phyloP scores from a whole-genome alignment of 208 protist genomes.

The Trypanosoma lewisi region DNA sequence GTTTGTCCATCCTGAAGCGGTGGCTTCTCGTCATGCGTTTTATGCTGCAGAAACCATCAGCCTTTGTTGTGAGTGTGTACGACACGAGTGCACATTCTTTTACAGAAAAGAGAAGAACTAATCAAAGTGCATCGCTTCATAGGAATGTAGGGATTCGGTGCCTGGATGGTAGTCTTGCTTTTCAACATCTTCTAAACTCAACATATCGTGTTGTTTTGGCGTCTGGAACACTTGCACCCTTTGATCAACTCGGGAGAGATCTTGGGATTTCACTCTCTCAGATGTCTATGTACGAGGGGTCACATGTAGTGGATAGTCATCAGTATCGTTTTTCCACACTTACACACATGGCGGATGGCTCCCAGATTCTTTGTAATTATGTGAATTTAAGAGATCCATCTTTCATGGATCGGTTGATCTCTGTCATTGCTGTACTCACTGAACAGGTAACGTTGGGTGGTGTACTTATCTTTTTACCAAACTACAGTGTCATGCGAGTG shows the following conservation, averaged over 20 bases:
- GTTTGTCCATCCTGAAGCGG: constrained; percentile 64
- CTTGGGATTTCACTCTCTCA: constrained; percentile 47
- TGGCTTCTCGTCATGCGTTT: constrained; percentile 75
- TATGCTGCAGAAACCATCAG: constrained; percentile 44
- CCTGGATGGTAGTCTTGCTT: constrained; percentile 68
- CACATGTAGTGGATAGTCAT: constrained; percentile 39
- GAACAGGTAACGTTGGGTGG: constrained; percentile 64
- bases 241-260: constrained; percentile 78
- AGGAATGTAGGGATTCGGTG: constrained; percentile 53
- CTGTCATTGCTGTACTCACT: constrained; percentile 41
- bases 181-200: constrained; percentile 48
- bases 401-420: constrained; percentile 51
- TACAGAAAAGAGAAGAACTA: not conserved
- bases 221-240: constrained; percentile 93
- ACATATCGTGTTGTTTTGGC: constrained; percentile 89
- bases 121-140: not conserved
- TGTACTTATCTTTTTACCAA: constrained; percentile 94
- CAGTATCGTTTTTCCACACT: constrained; percentile 42
- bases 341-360: constrained; percentile 22
- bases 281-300: constrained; percentile 64
- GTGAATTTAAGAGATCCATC: constrained; percentile 28
- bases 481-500: constrained; percentile 46
- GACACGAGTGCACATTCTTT: not conserved
- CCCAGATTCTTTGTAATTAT: constrained; percentile 65
- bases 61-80: constrained; percentile 44